These are phyloP conservation scores for Xylaria castorea DNA, from an alignment of 495 filamentous ascomycete species.

Conservation along the genomic window DNA sequence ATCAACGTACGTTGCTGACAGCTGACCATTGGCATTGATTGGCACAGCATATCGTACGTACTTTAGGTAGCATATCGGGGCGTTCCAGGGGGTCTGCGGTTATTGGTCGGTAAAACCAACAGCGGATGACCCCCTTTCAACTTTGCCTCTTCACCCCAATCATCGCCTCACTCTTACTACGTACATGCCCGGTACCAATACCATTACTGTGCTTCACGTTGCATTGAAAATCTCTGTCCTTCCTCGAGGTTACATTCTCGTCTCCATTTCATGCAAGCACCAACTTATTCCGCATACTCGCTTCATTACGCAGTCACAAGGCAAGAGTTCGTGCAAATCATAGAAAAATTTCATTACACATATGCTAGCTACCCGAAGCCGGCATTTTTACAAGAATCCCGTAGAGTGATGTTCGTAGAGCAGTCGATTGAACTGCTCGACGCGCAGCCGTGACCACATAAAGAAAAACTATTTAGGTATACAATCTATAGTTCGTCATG, in stretches of 20 bases:
- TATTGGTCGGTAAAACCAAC: constrained; percentile 35
- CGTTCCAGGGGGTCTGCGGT: constrained; percentile 25
- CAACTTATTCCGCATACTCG: constrained; percentile 12
- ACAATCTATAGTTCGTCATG: constrained; percentile 72
- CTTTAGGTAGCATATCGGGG: not conserved
- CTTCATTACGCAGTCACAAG: not conserved
- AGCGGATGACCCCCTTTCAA: not conserved
- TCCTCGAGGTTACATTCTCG: constrained; percentile 24
- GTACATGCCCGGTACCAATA: not conserved
- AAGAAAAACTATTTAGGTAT: constrained; percentile 40
- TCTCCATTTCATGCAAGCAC: constrained; percentile 7
- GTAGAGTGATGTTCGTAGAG: constrained; percentile 33
- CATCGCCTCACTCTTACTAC: not conserved
- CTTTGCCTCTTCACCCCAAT: not conserved
- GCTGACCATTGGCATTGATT: constrained; percentile 4
- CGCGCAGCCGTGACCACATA: constrained; percentile 30
- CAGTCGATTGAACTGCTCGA: constrained; percentile 36
- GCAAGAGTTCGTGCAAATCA: constrained; percentile 26
- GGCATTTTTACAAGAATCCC: constrained; percentile 42
- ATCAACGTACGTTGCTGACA: constrained; percentile 24
- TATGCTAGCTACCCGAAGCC: constrained; percentile 43
- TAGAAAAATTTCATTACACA: constrained; percentile 38
- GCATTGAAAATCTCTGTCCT: constrained; percentile 21
- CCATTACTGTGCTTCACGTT: constrained; percentile 18
- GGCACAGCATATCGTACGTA: not conserved